Percentiles rank a stretch among this genome's conserved stretches.
Evolutionary conservation across 768 basidiomycete species (phyloP).

Genomic region (Mycena amicta): DNA sequence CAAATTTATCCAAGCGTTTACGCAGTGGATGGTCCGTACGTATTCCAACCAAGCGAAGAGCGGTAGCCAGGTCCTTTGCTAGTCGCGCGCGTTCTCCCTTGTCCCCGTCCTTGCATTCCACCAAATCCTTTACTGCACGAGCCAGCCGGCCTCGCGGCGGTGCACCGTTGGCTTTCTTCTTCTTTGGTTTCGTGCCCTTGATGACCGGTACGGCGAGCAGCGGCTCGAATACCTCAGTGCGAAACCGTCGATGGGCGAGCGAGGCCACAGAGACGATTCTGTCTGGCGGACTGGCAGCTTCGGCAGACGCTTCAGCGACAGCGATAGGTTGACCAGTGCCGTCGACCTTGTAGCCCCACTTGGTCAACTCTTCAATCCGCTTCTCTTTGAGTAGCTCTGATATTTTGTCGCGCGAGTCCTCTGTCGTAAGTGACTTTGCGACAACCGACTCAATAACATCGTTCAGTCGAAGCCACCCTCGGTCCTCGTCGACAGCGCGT

Average conservation of each 20-base stretch:
- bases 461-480: slow-evolving; percentile 71
- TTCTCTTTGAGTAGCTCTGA: slow-evolving; percentile 60
- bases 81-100: slow-evolving; percentile 49
- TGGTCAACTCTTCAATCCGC: slow-evolving; percentile 61
- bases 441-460: slow-evolving; percentile 62
- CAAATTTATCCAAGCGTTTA: slow-evolving; percentile 67
- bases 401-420: slow-evolving; percentile 64
- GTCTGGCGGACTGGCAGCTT: slow-evolving; percentile 70
- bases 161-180: slow-evolving; percentile 43
- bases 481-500: slow-evolving; percentile 53
- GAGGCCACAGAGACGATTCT: slow-evolving; percentile 66
- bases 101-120: slow-evolving; percentile 54
- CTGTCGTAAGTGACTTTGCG: slow-evolving; percentile 49
- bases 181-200: slow-evolving; percentile 57
- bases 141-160: slow-evolving; percentile 66
- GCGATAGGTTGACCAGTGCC: slow-evolving; percentile 50
- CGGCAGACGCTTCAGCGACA: slow-evolving; percentile 69
- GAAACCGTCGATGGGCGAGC: slow-evolving; percentile 70
- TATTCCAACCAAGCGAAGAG: slow-evolving; percentile 57
- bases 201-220: slow-evolving; percentile 68
- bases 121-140: slow-evolving; percentile 64
- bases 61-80: slow-evolving; percentile 51
- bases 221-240: slow-evolving; percentile 72
- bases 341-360: slow-evolving; percentile 68
- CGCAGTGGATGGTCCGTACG: slow-evolving; percentile 67